Evolutionary conservation across 2,329 filamentous ascomycete species (phyloP).

Genomic region (Scleromitrula shiraiana): DNA sequence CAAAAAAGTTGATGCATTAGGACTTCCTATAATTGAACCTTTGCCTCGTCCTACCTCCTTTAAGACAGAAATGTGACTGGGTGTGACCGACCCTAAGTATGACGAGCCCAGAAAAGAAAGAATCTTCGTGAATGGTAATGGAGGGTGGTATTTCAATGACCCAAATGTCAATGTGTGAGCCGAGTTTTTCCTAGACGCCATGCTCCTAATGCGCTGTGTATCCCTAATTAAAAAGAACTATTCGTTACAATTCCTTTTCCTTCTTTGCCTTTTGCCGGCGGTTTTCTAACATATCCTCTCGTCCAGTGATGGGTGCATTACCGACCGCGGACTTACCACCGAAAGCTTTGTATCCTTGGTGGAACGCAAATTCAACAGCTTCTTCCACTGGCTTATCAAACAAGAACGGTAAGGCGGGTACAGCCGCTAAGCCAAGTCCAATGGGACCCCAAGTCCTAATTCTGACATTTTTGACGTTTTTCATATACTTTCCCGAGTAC

Average conservation of each 20-base stretch:
- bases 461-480: constrained; percentile 65
- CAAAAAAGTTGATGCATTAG: not conserved
- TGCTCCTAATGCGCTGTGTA: not conserved
- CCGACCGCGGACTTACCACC: constrained; percentile 56
- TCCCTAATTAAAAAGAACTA: not conserved
- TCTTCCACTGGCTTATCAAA: constrained; percentile 92
- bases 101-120: not conserved
- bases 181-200: constrained; percentile 9
- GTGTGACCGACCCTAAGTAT: not conserved
- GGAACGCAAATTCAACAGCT: constrained; percentile 84
- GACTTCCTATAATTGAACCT: not conserved
- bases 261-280: constrained; percentile 13
- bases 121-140: not conserved
- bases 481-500: constrained; percentile 82
- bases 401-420: constrained; percentile 74
- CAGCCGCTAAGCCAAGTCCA: constrained; percentile 67
- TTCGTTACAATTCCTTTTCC: constrained; percentile 18
- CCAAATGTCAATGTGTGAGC: not conserved
- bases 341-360: constrained; percentile 67
- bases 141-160: not conserved
- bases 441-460: constrained; percentile 86
- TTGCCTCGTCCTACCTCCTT: not conserved
- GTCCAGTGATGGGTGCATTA: constrained; percentile 44
- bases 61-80: not conserved
- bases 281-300: constrained; percentile 37